phyloP scores from a whole-genome alignment of 495 filamentous ascomycete species.

The Astrocystis sublimbata region DNA sequence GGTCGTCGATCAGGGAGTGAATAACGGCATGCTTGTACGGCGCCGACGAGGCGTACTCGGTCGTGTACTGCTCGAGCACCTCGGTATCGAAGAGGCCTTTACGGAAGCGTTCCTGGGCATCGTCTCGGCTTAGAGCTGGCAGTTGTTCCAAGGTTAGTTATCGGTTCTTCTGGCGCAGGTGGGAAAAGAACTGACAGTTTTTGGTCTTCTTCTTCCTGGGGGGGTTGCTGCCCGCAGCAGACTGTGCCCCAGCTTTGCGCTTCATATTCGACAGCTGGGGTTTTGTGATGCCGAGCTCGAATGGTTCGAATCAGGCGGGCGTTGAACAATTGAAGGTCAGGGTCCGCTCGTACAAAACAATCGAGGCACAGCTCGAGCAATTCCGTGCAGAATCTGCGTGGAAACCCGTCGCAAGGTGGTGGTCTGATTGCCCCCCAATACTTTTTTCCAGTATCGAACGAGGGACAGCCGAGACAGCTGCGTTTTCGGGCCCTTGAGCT shows the following conservation, averaged over 20 bases:
- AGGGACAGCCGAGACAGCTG: too few species aligned
- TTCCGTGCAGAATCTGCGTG: neutral
- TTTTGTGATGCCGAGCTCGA: neutral
- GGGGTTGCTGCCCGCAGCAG: slow-evolving; percentile 37
- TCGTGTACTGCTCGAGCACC: slow-evolving; percentile 66
- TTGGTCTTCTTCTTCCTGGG: slow-evolving; percentile 49
- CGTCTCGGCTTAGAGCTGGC: slow-evolving; percentile 44
- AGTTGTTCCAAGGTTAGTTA: neutral
- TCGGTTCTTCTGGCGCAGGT: neutral
- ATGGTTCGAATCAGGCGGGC: neutral
- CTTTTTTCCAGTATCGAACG: slow-evolving; percentile 14
- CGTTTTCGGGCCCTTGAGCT: neutral
- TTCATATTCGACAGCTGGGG: slow-evolving; percentile 39
- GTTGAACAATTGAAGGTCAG: neutral
- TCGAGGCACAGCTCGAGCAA: neutral
- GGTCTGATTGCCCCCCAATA: slow-evolving; percentile 7
- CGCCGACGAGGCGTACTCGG: slow-evolving; percentile 67
- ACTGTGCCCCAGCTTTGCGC: slow-evolving; percentile 45
- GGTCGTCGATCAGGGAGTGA: slow-evolving; percentile 69
- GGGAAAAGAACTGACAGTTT: slow-evolving; percentile 37
- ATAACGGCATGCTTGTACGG: slow-evolving; percentile 96
- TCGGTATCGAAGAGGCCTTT: slow-evolving; percentile 72
- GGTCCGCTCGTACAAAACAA: neutral
- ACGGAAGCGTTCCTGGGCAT: slow-evolving; percentile 62
- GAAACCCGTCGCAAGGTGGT: neutral